A percentile compares a stretch with the other conserved stretches of the same genome.
Conservation (phyloP, 2,329 filamentous ascomycete genomes). For the Fusarium sp. region DNA sequence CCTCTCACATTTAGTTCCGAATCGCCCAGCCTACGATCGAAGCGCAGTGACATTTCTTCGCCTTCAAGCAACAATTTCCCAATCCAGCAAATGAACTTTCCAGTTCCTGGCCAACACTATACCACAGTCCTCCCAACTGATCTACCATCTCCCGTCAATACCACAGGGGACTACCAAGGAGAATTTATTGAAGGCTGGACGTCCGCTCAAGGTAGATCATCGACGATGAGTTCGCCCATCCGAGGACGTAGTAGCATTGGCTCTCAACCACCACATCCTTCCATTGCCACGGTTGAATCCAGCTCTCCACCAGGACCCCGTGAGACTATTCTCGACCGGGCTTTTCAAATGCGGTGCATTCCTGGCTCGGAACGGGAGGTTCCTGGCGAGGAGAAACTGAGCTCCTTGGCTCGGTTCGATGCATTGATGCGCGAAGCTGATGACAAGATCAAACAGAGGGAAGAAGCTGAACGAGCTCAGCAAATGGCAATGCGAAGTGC, state of each 20-base stretch:
- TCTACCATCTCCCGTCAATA: conserved; percentile 66
- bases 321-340: conserved; percentile 74
- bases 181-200: conserved; percentile 72
- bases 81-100: conserved; percentile 52
- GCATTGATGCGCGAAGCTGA: conserved; percentile 73
- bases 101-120: conserved; percentile 60
- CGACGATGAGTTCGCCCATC: conserved; percentile 66
- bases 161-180: conserved; percentile 63
- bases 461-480: conserved; percentile 49
- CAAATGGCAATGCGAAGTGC: conserved; percentile 57
- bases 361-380: conserved; percentile 67
- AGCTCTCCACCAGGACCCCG: conserved; percentile 65
- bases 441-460: conserved; percentile 57
- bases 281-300: conserved; percentile 53
- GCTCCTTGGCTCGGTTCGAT: conserved; percentile 72
- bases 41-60: conserved; percentile 71
- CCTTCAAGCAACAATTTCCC: conserved; percentile 63
- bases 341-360: conserved; percentile 71
- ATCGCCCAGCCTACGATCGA: conserved; percentile 70
- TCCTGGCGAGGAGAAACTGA: conserved; percentile 71
- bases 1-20: conserved; percentile 66
- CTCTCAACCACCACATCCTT: conserved; percentile 57
- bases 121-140: conserved; percentile 64
- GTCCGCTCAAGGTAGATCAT: conserved; percentile 68
- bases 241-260: conserved; percentile 66